These are phyloP conservation scores for Lentinula guzmanii DNA, from an alignment of 768 basidiomycete genomes.

Conservation along the genomic window DNA sequence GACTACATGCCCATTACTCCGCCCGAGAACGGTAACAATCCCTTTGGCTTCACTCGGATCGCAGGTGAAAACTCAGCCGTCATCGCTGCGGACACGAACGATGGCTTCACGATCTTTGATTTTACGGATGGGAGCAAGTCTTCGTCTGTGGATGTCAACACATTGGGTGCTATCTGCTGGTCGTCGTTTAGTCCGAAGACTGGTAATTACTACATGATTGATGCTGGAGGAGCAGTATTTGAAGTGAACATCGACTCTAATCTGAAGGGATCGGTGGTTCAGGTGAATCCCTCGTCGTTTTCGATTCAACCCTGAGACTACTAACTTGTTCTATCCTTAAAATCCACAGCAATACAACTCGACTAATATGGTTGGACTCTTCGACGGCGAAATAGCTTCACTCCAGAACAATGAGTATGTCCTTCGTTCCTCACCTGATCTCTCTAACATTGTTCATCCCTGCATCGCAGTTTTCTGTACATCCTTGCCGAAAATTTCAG, in stretches of 20 bases:
- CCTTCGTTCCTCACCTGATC: background rate
- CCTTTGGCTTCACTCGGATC: conserved; percentile 40
- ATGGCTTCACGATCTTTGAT: conserved; percentile 34
- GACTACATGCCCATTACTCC: conserved; percentile 30
- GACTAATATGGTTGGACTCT: conserved; percentile 24
- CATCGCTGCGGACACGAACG: conserved; percentile 30
- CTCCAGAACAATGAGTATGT: conserved; percentile 32
- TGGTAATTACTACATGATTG: conserved; percentile 39
- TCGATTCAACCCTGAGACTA: background rate
- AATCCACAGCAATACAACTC: conserved; percentile 30
- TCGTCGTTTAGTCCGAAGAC: conserved; percentile 32
- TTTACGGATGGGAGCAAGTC: conserved; percentile 16
- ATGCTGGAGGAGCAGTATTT: conserved; percentile 33
- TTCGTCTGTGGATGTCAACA: conserved; percentile 24
- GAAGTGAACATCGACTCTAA: conserved; percentile 42
- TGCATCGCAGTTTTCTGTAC: conserved; percentile 29
- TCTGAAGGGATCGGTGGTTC: conserved; percentile 36
- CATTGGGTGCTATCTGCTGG: conserved; percentile 38
- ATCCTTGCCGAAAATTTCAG: conserved; percentile 31
- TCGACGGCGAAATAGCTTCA: conserved; percentile 33
- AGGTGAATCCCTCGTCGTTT: conserved; percentile 19
- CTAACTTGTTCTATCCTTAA: background rate
- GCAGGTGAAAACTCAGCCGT: conserved; percentile 30
- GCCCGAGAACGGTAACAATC: conserved; percentile 34
- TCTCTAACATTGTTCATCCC: too few relatives aligned